These are phyloP conservation scores for cucumber (Cucumis sativus) DNA, from an alignment of 306 rosid species.

Conservation along the genomic window Cucumber_9930_V3 NC_026657.2:34026001-34026500, in stretches of 20 bases:
- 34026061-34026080: too few species aligned
- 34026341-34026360: conserved; percentile 41
- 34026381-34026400: background rate
- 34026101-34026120: too few species aligned
- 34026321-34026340: conserved; percentile 65
- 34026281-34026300: conserved; percentile 74
- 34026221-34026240: background rate
- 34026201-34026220: background rate
- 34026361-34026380: background rate
- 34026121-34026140: too few species aligned
- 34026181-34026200: too few species aligned
- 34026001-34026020: too few species aligned
- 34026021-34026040: too few species aligned
- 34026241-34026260: background rate
- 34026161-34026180: too few species aligned
- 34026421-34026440: background rate
- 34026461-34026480: background rate
- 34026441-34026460: background rate
- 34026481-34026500: conserved; percentile 6
- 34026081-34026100: too few species aligned
- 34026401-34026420: background rate
- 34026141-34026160: too few species aligned
- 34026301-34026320: conserved; percentile 77
- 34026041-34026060: too few species aligned
- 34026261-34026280: conserved; percentile 20